These are phyloP conservation scores for Raphanus hybrid DNA, from an alignment of 441 rosid species.

Conservation along the genomic window DNA sequence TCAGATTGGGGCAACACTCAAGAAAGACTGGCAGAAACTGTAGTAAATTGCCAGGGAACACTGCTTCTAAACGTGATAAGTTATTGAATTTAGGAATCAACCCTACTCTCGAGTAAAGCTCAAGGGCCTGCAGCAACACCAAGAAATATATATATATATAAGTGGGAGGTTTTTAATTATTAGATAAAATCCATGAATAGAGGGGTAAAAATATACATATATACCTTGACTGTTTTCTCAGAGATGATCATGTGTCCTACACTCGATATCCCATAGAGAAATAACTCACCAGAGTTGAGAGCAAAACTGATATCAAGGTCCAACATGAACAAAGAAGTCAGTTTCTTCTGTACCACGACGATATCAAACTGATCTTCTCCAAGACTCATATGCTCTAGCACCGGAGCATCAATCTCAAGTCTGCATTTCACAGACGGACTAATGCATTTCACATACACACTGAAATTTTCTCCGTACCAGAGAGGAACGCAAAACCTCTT, in stretches of 20 bases:
- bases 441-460: background rate
- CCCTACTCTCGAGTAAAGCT: background rate
- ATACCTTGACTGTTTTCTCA: no score
- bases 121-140: background rate
- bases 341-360: background rate
- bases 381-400: slow-evolving; percentile 13
- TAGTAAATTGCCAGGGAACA: background rate
- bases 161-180: no score
- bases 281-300: no score
- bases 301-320: background rate
- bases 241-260: no score
- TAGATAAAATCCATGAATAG: no score
- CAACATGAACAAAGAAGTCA: background rate
- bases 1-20: slow-evolving; percentile 21
- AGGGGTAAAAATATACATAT: no score
- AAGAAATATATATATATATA: no score
- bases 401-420: slow-evolving; percentile 25
- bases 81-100: background rate
- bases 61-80: background rate
- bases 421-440: background rate
- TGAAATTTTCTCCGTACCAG: background rate
- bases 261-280: no score
- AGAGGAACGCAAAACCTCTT: slow-evolving; percentile 10
- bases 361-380: background rate
- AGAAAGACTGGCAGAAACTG: background rate